A percentile compares a stretch with the other conserved stretches of the same genome.
phyloP scores from a whole-genome alignment of 148 eudicot genomes.

The Camellia japonica region DNA sequence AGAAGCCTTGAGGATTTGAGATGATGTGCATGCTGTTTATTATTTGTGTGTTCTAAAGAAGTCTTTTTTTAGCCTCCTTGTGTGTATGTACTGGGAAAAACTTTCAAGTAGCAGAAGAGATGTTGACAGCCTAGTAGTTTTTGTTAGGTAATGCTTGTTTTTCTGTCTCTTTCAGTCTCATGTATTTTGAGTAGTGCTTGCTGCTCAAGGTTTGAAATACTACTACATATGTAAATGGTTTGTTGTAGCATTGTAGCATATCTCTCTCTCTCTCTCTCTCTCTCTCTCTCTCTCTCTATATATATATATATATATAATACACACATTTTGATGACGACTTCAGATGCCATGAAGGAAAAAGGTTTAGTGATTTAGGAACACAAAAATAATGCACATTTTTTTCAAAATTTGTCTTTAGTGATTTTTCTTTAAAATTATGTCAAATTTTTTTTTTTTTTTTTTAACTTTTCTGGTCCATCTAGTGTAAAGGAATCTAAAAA shows the following conservation, averaged over 20 bases:
- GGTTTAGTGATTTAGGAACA: too few species aligned
- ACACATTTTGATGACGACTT: too few species aligned
- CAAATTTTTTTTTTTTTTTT: too few species aligned
- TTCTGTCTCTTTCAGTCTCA: constrained; percentile 10
- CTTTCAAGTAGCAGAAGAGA: background rate
- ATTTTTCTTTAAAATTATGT: too few species aligned
- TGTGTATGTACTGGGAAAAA: background rate
- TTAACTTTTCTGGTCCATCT: too few species aligned
- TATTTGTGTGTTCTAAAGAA: constrained; percentile 4
- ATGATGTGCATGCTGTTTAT: background rate
- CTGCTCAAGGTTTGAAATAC: background rate
- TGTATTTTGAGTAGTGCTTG: constrained; percentile 13
- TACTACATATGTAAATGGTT: constrained; percentile 14
- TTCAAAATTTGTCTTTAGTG: too few species aligned
- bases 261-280: constrained; percentile 8
- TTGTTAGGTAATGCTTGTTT: background rate
- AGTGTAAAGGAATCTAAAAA: too few species aligned
- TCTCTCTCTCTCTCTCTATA: too few species aligned
- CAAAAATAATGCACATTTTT: too few species aligned
- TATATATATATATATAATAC: too few species aligned
- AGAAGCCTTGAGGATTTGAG: background rate
- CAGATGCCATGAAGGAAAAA: too few species aligned
- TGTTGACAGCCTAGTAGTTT: background rate
- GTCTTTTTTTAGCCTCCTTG: background rate
- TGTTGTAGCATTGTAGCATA: background rate